Evolutionary conservation across 176 grass and related monocot species (phyloP).

Genomic region (Avena sativa): DNA sequence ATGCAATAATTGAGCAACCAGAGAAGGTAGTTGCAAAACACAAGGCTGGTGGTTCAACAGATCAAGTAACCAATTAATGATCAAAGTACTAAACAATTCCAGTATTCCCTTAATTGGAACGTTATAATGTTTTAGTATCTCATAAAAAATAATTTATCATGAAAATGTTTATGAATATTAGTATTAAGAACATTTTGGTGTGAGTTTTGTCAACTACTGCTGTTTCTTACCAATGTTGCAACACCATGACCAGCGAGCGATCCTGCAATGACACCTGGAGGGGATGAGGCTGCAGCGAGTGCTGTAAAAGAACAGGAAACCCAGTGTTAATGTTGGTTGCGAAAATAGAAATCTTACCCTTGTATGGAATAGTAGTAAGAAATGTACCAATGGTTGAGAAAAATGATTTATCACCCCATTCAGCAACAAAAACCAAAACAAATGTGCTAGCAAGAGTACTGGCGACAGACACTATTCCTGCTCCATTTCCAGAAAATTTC

Average conservation of each 20-base stretch:
- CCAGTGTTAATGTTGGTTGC: slow-evolving; percentile 25
- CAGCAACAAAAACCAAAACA: slow-evolving; percentile 94
- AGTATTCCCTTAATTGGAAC: background rate
- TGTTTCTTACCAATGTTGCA: slow-evolving; percentile 86
- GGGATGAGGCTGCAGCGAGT: slow-evolving; percentile 96
- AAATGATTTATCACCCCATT: slow-evolving; percentile 99
- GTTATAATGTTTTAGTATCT: background rate
- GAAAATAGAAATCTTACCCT: background rate
- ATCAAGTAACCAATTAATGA: slow-evolving; percentile 5
- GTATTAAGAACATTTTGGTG: background rate
- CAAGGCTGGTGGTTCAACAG: background rate
- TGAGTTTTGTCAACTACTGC: background rate
- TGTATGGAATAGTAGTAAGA: background rate
- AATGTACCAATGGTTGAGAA: slow-evolving; percentile 91
- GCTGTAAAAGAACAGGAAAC: slow-evolving; percentile 60
- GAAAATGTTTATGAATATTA: slow-evolving; percentile 16
- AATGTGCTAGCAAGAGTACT: slow-evolving; percentile 91
- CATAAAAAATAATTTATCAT: background rate
- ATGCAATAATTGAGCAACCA: slow-evolving; percentile 15
- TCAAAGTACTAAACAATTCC: background rate
- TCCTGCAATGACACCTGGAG: slow-evolving; percentile 90
- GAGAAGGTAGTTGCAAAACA: slow-evolving; percentile 21
- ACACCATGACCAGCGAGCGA: slow-evolving; percentile 87
- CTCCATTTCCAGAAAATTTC: slow-evolving; percentile 93
- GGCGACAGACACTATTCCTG: slow-evolving; percentile 80